Conservation (phyloP, 164 flowering plant species). For the Macadamia integrifolia region DNA sequence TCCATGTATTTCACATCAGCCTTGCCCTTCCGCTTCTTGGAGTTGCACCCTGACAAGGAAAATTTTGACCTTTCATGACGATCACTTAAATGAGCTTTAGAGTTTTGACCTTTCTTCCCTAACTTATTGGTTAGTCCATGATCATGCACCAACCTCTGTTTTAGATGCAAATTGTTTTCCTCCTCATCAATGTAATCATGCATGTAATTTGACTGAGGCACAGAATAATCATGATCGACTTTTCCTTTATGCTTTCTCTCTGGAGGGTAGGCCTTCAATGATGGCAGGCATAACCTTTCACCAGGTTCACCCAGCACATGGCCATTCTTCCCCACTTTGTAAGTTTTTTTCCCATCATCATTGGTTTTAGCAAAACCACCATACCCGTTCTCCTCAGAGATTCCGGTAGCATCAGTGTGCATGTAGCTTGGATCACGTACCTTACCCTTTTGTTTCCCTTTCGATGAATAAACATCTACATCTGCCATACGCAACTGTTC, state of each 20-base stretch:
- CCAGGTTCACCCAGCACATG: constrained; percentile 32
- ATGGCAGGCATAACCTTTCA: constrained; percentile 31
- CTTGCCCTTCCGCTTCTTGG: constrained; percentile 70
- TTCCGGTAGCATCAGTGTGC: constrained; percentile 16
- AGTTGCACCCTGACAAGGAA: constrained; percentile 38
- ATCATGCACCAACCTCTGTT: constrained; percentile 22
- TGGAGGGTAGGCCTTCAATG: constrained; percentile 23
- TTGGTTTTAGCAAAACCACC: constrained; percentile 27
- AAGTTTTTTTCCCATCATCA: constrained; percentile 24
- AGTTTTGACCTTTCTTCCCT: constrained; percentile 40
- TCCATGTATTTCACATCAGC: constrained; percentile 27
- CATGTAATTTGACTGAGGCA: constrained; percentile 21
- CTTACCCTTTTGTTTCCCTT: constrained; percentile 51
- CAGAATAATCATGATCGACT: constrained; percentile 21
- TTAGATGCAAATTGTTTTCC: constrained; percentile 37
- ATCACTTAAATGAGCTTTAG: constrained; percentile 21
- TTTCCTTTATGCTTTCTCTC: constrained; percentile 48
- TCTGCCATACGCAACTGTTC: constrained; percentile 29
- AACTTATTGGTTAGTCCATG: constrained; percentile 16
- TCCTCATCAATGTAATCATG: constrained; percentile 26
- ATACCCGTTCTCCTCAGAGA: constrained; percentile 19
- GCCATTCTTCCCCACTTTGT: constrained; percentile 38
- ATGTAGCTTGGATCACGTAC: constrained; percentile 26
- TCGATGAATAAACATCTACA: constrained; percentile 22
- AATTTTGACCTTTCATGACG: constrained; percentile 34